Base-by-base conservation (phyloP, 208 protist species). In the Willaertia magna region DNA sequence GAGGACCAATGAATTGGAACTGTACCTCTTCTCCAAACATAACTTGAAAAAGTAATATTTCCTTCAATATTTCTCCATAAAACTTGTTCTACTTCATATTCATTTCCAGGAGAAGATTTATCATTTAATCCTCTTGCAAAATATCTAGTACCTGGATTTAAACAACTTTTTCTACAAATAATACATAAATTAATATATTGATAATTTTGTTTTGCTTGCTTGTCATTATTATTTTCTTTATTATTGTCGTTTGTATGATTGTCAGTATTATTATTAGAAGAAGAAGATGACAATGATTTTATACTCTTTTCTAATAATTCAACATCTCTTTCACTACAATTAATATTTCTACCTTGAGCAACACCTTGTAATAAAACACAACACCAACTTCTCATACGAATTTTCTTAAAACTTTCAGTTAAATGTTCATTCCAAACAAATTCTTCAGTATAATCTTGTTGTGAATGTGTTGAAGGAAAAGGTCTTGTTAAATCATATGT, bases 341-440 rank as follows among this genome's bases (percentile, higher is more conserved):
- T 18, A 26, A 90, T 84, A 7, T 22, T 16, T 67, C 86, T 20
- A 22, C 12, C 26, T 67, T 26, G 79, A 18, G 85, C 86, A 44
- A 88, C 74, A 22, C 92, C 92, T 61, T 93, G 92, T 34, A 93
- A 44, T 61, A 93, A 44, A 11, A 92, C 79, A 40, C 88, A 83
- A 85, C 92, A 93, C 74, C 88, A 90, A 76, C 83, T 52, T 46
- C 59, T 79, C 43, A 93, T 42, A 20, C 81, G 52, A 18, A 86
- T 46, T 61, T 74, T 61, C 34, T 85, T 67, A 85, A 93, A 93
- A 42, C 82, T 82, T 74, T 79, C 74, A 18, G 87, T 84, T 12
- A 93, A n/a, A 82, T 88, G 89, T 61, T 86, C 85, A 74, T 93
- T 93, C 91, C 91, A 93, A 82, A 79, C 48, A 85, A 93, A 93